Base-by-base conservation (phyloP, 352 stramenopile species). In the Globisporangium radiosum region DNA sequence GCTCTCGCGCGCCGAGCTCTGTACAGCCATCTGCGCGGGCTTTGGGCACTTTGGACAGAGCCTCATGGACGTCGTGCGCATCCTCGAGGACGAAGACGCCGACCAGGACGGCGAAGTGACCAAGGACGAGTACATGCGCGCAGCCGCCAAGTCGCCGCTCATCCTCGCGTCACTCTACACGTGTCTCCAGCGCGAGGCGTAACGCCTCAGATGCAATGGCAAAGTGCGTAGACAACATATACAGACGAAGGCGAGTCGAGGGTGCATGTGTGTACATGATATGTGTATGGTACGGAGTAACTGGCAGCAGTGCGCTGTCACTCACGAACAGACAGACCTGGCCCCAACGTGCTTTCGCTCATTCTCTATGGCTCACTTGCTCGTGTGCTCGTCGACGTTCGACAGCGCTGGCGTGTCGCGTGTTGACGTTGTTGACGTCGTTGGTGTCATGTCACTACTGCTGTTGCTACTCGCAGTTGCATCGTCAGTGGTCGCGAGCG, bases 141-240 rank as follows among this genome's bases (percentile, higher is more conserved):
- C 71, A 0, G 68, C 71, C 19, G 51, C 60, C n/a, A 62, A 64
- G 42, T 76, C 68, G 17, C 56, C 68, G 10, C 54, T 72, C 11
- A 74, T 79, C 51, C 63, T 76, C 25, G 71, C 71, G 19, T 74
- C 71, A 48, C 63, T 79, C 33, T 76, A 79, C 65, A 79, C 71
- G 47, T 78, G 65, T 43, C 51, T 75, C 9, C 64, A 56, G 33
- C 52, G 43, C 51, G 57, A 62, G 17, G 17, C 40, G 15, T 62
- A 47, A 25, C 33, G n/a, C 4, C 19, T 25, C 19, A 25, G 19
- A 25, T 25, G 19, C 19, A 25, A 25, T 25, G 44, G 5, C 5
- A 19, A 14, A 19, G 39, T 4, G 39, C 38, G 13, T 10, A 43
- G 50, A 13, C 36, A 54, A 51, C 7, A 52, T 9, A 5, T 9